Conservation (phyloP, 129 eudicot species). For the Apium graveolens region DNA sequence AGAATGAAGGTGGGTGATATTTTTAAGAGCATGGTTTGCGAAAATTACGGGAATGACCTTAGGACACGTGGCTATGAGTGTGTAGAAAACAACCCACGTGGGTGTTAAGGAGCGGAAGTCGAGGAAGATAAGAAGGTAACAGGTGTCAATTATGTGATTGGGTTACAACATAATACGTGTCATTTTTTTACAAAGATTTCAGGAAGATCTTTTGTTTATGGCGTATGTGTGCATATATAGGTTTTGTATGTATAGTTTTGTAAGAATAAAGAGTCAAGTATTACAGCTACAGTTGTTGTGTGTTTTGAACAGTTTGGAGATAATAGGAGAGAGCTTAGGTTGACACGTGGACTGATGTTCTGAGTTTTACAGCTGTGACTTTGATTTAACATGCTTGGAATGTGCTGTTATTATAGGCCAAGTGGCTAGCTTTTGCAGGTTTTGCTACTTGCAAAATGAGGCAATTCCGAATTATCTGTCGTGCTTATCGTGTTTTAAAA, state of each 20-base stretch:
- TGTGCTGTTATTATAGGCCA: not conserved
- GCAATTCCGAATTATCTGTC: not conserved
- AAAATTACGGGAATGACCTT: not conserved
- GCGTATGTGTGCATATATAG: not conserved
- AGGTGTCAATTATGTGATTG: not conserved
- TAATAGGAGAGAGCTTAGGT: not conserved
- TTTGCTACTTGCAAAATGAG: not conserved
- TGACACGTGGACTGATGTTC: not conserved
- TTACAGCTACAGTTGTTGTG: not conserved
- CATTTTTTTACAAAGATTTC: too few species aligned
- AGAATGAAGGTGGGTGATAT: not conserved
- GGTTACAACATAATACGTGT: not conserved
- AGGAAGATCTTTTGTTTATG: not conserved
- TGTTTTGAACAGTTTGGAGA: not conserved
- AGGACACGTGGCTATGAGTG: not conserved
- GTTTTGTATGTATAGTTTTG: not conserved
- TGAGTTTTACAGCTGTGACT: not conserved
- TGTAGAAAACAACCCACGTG: slow-evolving; percentile 3
- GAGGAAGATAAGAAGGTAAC: slow-evolving; percentile 1
- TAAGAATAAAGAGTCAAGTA: not conserved
- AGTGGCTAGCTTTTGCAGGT: not conserved
- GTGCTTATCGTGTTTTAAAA: not conserved
- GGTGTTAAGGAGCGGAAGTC: not conserved
- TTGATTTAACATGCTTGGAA: not conserved
- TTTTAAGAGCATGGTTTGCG: not conserved